Conservation (phyloP, 345 rosid genomes). For the Trapa incisa region DNA sequence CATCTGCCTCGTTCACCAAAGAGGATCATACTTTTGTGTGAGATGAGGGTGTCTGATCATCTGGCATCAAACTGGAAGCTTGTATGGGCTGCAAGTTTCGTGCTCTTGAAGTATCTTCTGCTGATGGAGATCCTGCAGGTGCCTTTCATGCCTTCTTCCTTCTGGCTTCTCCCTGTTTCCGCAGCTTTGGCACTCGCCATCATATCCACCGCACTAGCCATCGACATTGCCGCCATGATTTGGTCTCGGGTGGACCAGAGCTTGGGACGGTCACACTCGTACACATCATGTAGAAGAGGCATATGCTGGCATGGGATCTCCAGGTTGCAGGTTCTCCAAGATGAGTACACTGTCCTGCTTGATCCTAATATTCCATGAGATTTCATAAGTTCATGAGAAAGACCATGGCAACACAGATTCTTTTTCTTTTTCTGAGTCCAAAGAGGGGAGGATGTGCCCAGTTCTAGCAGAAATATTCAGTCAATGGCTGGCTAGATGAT, state of each 20-base stretch:
- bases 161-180: background rate
- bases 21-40: too few relatives aligned
- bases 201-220: constrained; percentile 8
- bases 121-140: constrained; percentile 2
- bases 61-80: background rate
- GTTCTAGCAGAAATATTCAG: too few relatives aligned
- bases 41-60: background rate
- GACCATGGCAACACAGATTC: too few relatives aligned
- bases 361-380: background rate
- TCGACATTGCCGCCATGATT: constrained; percentile 6
- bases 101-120: constrained; percentile 3
- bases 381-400: background rate
- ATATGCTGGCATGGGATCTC: constrained; percentile 18
- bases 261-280: background rate
- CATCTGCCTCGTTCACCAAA: too few relatives aligned
- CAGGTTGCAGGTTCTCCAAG: background rate
- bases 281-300: constrained; percentile 14
- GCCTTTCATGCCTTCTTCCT: background rate
- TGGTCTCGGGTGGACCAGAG: background rate
- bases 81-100: background rate
- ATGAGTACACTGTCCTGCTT: background rate
- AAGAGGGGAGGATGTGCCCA: too few relatives aligned
- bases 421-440: too few relatives aligned
- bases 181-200: constrained; percentile 10
- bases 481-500: too few relatives aligned